Conservation (phyloP, 331 rosid genomes). For the Pyracantha coccinea region DNA sequence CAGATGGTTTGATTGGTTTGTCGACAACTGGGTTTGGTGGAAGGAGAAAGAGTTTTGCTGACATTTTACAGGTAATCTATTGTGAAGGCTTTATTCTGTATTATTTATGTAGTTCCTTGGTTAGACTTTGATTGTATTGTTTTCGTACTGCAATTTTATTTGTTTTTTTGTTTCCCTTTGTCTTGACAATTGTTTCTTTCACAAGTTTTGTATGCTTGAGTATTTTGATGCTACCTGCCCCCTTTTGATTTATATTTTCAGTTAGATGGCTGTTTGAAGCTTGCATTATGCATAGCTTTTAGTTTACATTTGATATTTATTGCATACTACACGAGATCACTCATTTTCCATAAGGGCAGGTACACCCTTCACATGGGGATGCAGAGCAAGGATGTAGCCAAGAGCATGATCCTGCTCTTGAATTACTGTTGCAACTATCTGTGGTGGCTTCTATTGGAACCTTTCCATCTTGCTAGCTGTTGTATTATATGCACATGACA, state of each 20-base stretch:
- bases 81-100: background rate
- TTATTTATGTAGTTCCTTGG: background rate
- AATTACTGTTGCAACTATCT: background rate
- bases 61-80: conserved; percentile 69
- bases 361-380: background rate
- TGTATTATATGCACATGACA: background rate
- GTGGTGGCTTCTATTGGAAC: background rate
- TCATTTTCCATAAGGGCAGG: background rate
- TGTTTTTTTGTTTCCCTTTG: background rate
- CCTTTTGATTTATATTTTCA: background rate
- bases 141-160: background rate
- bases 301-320: background rate
- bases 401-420: background rate
- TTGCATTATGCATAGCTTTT: background rate
- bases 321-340: background rate
- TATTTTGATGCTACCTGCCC: background rate
- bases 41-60: conserved; percentile 71
- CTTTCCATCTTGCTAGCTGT: background rate
- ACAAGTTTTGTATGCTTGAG: background rate
- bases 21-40: conserved; percentile 49
- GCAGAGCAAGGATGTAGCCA: background rate
- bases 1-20: conserved; percentile 43
- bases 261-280: background rate
- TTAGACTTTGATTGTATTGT: background rate
- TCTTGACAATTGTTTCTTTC: background rate